Percentiles rank a stretch among this genome's conserved stretches.
These are phyloP conservation scores for Rhodotorula sp. DNA, from an alignment of 1,284 basidiomycete species.

Conservation along the genomic window DNA sequence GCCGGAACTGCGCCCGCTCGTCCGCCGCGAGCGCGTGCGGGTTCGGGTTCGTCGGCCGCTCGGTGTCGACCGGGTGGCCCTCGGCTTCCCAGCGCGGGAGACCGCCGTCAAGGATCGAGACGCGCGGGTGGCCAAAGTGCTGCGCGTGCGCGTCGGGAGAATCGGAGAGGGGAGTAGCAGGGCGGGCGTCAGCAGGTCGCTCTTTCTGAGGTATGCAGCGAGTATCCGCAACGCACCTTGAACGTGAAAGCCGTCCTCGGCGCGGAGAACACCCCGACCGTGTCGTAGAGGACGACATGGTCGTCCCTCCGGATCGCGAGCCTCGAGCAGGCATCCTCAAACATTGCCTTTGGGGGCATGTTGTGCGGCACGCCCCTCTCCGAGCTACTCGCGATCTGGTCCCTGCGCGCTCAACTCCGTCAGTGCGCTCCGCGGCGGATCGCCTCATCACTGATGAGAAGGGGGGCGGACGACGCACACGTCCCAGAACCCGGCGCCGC, in stretches of 20 bases:
- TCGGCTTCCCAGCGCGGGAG: constrained; percentile 79
- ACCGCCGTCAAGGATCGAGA: constrained; percentile 85
- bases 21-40: constrained; percentile 21
- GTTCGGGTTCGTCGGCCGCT: constrained; percentile 18
- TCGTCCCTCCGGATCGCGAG: constrained; percentile 73
- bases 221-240: constrained; percentile 56
- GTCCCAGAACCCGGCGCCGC: constrained; percentile 74
- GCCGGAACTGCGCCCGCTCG: constrained; percentile 11
- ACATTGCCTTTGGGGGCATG: constrained; percentile 76
- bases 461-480: constrained; percentile 62
- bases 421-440: neutral
- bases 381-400: constrained; percentile 63
- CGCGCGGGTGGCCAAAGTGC: constrained; percentile 79
- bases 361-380: constrained; percentile 85
- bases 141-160: constrained; percentile 38
- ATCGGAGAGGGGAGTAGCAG: neutral
- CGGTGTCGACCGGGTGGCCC: constrained; percentile 63
- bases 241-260: constrained; percentile 91
- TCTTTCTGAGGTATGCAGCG: neutral
- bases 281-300: constrained; percentile 89
- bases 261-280: constrained; percentile 81
- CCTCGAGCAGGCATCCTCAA: constrained; percentile 71
- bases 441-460: constrained; percentile 43
- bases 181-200: neutral
- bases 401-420: neutral